Base-by-base conservation (phyloP, 1,284 basidiomycete species). In the Papiliotrema flavescens region DNA sequence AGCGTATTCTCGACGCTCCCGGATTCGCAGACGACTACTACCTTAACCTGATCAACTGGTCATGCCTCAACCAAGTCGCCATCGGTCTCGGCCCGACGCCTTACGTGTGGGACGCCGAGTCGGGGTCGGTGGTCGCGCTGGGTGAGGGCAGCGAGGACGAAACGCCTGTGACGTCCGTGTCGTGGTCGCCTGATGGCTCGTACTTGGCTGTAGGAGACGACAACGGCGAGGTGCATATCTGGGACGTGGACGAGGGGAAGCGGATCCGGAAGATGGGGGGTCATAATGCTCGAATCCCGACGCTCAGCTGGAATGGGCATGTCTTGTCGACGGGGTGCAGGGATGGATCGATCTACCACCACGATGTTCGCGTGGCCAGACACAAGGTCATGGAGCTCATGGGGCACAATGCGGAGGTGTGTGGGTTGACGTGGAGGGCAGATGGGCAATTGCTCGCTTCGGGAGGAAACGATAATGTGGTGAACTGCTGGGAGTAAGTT, bases 1-100 rank as follows among this genome's bases (percentile, higher is more conserved):
- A 96, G 66, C 83, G 91, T 23, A 91, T 97, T 2, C 81, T 99
- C 13, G 96, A 98, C 67, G 96, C 96, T 0, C 93, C 94, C 0
- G 91, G 90, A 1, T 88, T 97, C 80, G 83, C 89, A 40, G 92
- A 98, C 64, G 96, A 99, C 76, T 98, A 96, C 75, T 98, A 99
- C 74, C 85, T 97, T 66, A 98, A 98, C 73, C 80, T 98, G 35
- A 77, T 98, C 53, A 84, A 87, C 42, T 99, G 95, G 95, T 89
- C 88, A 36, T 81, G 81, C 32, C 83, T 84, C 55, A 98, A 98
- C 75, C 79, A 87, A 34, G 84, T 98, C 3, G 91, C 89, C 1
- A 92, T 97, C 55, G 93, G 89, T 0, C 82, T 97, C 3, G 88
- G 85, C 28, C 84, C 86, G 42, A 81, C 82, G 48, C 88, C 88